Conservation (phyloP, 2,329 filamentous ascomycete species). For the Aspergillus unguis region DNA sequence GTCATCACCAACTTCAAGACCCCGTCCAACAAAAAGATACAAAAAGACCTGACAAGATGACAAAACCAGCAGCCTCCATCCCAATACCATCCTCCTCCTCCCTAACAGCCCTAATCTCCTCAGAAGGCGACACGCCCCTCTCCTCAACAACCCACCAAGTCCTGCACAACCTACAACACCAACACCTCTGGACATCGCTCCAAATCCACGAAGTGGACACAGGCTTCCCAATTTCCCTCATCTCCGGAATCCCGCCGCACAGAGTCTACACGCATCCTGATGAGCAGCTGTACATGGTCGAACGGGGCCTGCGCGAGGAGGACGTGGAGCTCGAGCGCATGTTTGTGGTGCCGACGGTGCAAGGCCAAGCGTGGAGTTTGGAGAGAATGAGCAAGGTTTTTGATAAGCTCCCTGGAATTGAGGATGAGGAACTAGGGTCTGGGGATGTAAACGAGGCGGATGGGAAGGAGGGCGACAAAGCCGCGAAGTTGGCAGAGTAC, state of each 20-base stretch:
- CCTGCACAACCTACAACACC: conserved; percentile 61
- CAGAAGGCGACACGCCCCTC: conserved; percentile 23
- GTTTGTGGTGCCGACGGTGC: conserved; percentile 58
- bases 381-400: conserved; percentile 55
- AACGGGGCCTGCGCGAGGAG: conserved; percentile 46
- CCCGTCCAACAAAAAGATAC: neutral
- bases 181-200: conserved; percentile 61
- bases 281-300: conserved; percentile 60
- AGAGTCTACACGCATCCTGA: conserved; percentile 63
- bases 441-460: conserved; percentile 13
- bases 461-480: conserved; percentile 18
- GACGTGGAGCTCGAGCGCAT: conserved; percentile 52
- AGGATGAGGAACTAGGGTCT: conserved; percentile 12
- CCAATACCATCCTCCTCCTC: conserved; percentile 33
- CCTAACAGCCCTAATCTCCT: conserved; percentile 39
- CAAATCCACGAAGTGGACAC: conserved; percentile 46
- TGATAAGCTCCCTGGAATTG: conserved; percentile 45
- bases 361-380: conserved; percentile 60
- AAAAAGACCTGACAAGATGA: neutral
- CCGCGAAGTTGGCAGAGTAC: conserved; percentile 30
- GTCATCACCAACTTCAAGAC: no score
- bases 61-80: conserved; percentile 1
- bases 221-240: conserved; percentile 40
- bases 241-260: conserved; percentile 61
- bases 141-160: conserved; percentile 55